These are phyloP conservation scores for Podochytrium sp. DNA, from an alignment of 192 early-diverging fungal species.

Conservation along the genomic window DNA sequence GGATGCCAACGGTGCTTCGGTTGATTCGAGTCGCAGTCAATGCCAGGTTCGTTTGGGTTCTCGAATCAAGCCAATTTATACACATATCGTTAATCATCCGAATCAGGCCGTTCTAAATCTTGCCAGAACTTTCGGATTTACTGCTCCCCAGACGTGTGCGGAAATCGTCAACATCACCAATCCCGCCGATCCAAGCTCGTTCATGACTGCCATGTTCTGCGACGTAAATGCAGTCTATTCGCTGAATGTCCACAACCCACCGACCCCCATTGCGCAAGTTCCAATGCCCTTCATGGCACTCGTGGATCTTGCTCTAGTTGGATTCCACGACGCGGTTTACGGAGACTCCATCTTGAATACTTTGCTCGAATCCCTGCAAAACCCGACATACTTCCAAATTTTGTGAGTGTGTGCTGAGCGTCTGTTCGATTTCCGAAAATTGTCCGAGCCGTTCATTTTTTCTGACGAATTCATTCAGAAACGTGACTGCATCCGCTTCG, in stretches of 20 bases:
- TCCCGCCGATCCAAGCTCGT: not conserved
- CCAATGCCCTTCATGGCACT: not conserved
- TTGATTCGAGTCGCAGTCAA: not conserved
- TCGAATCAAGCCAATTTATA: too few species aligned
- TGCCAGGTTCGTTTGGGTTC: conserved; percentile 11
- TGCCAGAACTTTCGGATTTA: conserved; percentile 3
- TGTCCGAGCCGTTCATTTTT: too few species aligned
- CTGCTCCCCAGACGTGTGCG: not conserved
- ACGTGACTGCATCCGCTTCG: conserved; percentile 9
- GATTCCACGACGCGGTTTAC: conserved; percentile 14
- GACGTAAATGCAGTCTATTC: conserved; percentile 4
- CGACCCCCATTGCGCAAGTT: conserved; percentile 3
- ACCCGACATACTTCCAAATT: conserved; percentile 9
- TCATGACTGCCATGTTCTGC: conserved; percentile 19
- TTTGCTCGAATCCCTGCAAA: conserved; percentile 3
- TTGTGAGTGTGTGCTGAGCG: too few species aligned
- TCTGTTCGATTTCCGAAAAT: too few species aligned
- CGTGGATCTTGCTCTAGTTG: not conserved
- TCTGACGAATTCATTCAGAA: too few species aligned
- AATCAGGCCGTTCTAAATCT: conserved; percentile 17
- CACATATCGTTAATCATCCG: too few species aligned
- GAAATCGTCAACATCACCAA: conserved; percentile 12
- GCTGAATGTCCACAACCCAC: conserved; percentile 16
- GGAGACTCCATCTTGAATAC: not conserved
- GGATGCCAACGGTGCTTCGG: not conserved